A percentile compares a stretch with the other conserved stretches of the same genome.
phyloP scores from a whole-genome alignment of 495 filamentous ascomycete genomes.

The Penicillium bialowiezense region DNA sequence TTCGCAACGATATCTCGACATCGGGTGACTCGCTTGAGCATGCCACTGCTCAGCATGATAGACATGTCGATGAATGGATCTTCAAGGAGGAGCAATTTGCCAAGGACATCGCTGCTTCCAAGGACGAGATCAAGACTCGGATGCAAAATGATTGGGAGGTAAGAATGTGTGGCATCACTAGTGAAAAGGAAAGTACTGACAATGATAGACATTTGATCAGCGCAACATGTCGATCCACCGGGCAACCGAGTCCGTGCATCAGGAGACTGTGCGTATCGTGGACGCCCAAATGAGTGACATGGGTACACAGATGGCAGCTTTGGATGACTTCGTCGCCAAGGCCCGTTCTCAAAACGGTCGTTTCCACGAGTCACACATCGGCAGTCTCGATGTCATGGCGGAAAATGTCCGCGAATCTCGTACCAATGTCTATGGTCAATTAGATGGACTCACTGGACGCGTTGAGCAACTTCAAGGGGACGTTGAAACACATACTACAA shows the following conservation, averaged over 20 bases:
- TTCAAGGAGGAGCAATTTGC: slow-evolving; percentile 65
- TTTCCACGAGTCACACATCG: slow-evolving; percentile 65
- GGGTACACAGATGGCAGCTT: slow-evolving; percentile 76
- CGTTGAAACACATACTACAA: slow-evolving; percentile 51
- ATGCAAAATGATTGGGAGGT: slow-evolving; percentile 88
- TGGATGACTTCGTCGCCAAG: slow-evolving; percentile 86
- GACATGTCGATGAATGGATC: slow-evolving; percentile 74
- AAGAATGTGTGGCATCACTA: slow-evolving; percentile 28
- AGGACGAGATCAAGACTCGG: slow-evolving; percentile 72
- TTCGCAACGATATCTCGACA: slow-evolving; percentile 60
- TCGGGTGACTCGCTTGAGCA: slow-evolving; percentile 62
- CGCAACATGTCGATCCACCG: slow-evolving; percentile 76
- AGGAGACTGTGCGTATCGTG: slow-evolving; percentile 87
- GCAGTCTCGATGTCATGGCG: slow-evolving; percentile 59
- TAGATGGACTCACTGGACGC: slow-evolving; percentile 58
- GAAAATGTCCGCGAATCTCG: slow-evolving; percentile 68
- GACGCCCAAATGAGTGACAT: slow-evolving; percentile 85
- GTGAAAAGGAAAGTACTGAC: slow-evolving; percentile 22
- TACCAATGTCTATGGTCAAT: slow-evolving; percentile 60
- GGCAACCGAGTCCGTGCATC: slow-evolving; percentile 82
- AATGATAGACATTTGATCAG: slow-evolving; percentile 64
- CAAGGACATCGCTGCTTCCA: slow-evolving; percentile 65
- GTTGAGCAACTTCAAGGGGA: slow-evolving; percentile 63
- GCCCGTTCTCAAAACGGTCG: slow-evolving; percentile 76
- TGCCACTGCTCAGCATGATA: slow-evolving; percentile 60